These are phyloP conservation scores for Elongisporangium prolatum DNA, from an alignment of 352 stramenopile genomes.

Conservation along the genomic window DNA sequence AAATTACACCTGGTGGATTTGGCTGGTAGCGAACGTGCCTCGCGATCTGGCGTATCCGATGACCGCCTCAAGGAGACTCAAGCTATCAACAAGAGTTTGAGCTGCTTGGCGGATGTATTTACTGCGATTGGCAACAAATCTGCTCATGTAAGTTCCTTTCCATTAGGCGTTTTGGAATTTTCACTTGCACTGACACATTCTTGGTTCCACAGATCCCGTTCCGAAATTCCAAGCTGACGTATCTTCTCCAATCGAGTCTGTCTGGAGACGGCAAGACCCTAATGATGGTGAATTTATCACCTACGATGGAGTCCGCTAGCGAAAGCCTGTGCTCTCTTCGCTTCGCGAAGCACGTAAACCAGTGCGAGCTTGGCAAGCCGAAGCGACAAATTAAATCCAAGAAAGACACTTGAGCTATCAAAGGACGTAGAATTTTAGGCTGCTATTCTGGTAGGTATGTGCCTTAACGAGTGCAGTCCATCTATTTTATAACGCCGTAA, in stretches of 20 bases:
- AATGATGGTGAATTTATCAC: slow-evolving; percentile 99
- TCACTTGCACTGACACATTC: background rate
- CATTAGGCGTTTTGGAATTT: background rate
- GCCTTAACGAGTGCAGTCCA: background rate
- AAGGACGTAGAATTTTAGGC: background rate
- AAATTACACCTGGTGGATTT: slow-evolving; percentile 81
- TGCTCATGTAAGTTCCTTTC: slow-evolving; percentile 76
- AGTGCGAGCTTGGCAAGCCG: slow-evolving; percentile 96
- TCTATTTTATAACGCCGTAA: slow-evolving; percentile 30
- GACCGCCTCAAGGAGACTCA: slow-evolving; percentile 96
- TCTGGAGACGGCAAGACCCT: slow-evolving; percentile 98
- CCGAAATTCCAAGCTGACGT: slow-evolving; percentile 98
- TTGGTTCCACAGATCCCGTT: slow-evolving; percentile 85
- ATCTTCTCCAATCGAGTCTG: slow-evolving; percentile 97
- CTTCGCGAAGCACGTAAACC: slow-evolving; percentile 96
- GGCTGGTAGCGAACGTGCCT: slow-evolving; percentile 75
- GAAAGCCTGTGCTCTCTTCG: slow-evolving; percentile 98
- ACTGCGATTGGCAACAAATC: slow-evolving; percentile 94
- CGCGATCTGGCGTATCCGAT: slow-evolving; percentile 82
- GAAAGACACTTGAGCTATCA: slow-evolving; percentile 23
- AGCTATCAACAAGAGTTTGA: slow-evolving; percentile 99
- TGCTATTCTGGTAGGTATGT: slow-evolving; percentile 1
- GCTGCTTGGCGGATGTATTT: slow-evolving; percentile 98
- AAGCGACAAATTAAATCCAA: slow-evolving; percentile 88
- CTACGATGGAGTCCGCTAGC: slow-evolving; percentile 90